Evolutionary conservation across 2,329 filamentous ascomycete genomes (phyloP).

Genomic region (Ceratocystis huliohia): DNA sequence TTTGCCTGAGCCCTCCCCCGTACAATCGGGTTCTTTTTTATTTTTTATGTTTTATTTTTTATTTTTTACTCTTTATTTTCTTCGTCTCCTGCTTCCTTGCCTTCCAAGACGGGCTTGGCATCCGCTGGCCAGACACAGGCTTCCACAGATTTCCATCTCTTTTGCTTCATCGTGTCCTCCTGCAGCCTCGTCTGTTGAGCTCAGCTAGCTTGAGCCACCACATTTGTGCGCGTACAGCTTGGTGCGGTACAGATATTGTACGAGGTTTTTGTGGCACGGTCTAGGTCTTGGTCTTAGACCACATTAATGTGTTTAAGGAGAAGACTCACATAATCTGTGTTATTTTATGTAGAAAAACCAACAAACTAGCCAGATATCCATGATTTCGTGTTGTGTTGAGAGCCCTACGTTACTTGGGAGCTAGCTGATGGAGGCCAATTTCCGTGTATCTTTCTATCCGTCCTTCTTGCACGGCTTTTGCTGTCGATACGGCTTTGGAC

Average conservation of each 20-base stretch:
- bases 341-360: neutral
- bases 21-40: neutral
- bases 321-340: neutral
- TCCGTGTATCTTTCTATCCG: neutral
- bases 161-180: neutral
- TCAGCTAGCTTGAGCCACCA: neutral
- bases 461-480: neutral
- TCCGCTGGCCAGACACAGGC: neutral
- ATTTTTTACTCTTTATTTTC: no score
- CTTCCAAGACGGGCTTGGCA: neutral
- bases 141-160: neutral
- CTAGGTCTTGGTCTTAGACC: neutral
- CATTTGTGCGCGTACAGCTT: neutral
- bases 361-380: neutral
- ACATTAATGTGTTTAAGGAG: neutral
- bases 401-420: neutral
- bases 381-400: neutral
- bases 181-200: slow-evolving; percentile 1
- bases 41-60: no score
- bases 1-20: neutral
- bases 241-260: slow-evolving; percentile 3
- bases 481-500: neutral
- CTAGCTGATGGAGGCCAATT: neutral
- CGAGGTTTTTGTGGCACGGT: neutral
- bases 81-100: neutral